Conservation (phyloP, 108 stramenopile species). For the Schizochytrium sp. region DNA sequence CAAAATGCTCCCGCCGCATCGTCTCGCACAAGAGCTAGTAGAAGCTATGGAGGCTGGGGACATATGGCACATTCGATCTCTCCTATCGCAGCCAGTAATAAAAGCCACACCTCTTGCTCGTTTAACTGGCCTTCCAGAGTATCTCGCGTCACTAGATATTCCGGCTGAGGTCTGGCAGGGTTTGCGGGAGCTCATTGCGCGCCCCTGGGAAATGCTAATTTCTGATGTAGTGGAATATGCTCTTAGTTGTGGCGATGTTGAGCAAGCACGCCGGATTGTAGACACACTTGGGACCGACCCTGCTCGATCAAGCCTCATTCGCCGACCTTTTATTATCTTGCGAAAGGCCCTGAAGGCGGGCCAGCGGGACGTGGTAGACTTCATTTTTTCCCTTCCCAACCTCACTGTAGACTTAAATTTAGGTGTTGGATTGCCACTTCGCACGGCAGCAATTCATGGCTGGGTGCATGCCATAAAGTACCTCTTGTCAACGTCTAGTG, state of each 20-base stretch:
- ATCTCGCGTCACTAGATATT: neutral
- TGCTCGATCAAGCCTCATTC: neutral
- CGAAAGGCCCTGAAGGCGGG: neutral
- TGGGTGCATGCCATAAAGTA: neutral
- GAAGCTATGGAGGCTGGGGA: neutral
- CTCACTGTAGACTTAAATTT: neutral
- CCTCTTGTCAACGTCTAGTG: neutral
- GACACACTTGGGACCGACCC: neutral
- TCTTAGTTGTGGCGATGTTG: neutral
- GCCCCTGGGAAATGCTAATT: neutral
- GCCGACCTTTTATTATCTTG: neutral
- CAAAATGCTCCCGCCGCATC: neutral
- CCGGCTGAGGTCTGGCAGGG: neutral
- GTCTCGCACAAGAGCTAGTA: neutral
- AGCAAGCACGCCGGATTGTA: neutral
- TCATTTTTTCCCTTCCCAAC: neutral
- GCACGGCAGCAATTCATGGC: neutral
- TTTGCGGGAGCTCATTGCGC: neutral
- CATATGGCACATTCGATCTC: neutral
- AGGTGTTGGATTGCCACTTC: neutral
- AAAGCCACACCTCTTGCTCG: neutral
- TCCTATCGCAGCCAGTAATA: neutral
- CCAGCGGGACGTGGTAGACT: neutral
- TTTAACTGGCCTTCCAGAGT: neutral
- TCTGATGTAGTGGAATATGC: neutral